phyloP scores from a whole-genome alignment of 805 yeast species.

The Alloascoidea africana region DNA sequence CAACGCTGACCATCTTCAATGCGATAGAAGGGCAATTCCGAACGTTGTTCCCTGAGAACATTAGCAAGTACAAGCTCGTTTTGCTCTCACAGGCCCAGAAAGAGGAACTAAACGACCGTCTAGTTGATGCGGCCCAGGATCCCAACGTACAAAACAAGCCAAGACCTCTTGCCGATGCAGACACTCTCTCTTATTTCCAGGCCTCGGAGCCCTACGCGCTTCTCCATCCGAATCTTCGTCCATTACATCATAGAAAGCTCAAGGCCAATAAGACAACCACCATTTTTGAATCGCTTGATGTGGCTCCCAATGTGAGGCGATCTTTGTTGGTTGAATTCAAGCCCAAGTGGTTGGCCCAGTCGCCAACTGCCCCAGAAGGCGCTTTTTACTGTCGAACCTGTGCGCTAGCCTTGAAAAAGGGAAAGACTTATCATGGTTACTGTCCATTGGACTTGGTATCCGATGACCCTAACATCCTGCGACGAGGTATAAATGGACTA shows the following conservation, averaged over 20 bases:
- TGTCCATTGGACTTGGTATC: constrained; percentile 32
- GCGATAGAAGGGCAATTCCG: constrained; percentile 21
- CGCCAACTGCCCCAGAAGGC: constrained; percentile 21
- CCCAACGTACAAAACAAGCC: not conserved
- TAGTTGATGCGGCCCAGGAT: not conserved
- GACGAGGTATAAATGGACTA: not conserved
- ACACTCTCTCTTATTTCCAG: constrained; percentile 14
- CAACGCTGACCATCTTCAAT: constrained; percentile 14
- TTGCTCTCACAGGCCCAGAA: constrained; percentile 15
- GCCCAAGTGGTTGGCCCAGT: constrained; percentile 45
- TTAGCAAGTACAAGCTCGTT: constrained; percentile 19
- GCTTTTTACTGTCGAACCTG: constrained; percentile 39
- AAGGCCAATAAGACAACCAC: constrained; percentile 24
- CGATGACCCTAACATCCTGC: constrained; percentile 9
- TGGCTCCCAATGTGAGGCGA: constrained; percentile 9
- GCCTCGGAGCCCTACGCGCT: constrained; percentile 27
- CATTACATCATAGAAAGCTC: constrained; percentile 17
- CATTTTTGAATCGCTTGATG: constrained; percentile 10
- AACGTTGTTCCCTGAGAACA: constrained; percentile 19
- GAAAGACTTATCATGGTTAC: constrained; percentile 19
- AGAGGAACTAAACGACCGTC: constrained; percentile 5
- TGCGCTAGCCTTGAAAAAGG: constrained; percentile 27
- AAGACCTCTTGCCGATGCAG: not conserved
- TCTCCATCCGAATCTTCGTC: constrained; percentile 25
- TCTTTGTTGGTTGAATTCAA: constrained; percentile 29